phyloP scores from a whole-genome alignment of 2,329 filamentous ascomycete genomes.

The Penicillium sp. region DNA sequence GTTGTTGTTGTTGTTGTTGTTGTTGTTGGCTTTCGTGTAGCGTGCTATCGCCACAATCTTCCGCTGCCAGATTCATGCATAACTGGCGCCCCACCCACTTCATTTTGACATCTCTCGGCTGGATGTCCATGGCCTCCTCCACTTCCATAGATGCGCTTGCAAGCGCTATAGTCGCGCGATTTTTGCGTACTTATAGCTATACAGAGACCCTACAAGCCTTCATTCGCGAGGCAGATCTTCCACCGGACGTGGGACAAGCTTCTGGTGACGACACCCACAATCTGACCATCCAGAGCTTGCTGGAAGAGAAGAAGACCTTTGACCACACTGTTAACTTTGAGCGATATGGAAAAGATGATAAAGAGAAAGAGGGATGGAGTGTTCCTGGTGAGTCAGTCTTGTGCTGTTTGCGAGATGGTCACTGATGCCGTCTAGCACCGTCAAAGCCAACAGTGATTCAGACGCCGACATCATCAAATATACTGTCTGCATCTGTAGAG shows the following conservation, averaged over 20 bases:
- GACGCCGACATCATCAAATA: conserved; percentile 52
- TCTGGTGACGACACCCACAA: conserved; percentile 35
- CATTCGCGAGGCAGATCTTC: conserved; percentile 56
- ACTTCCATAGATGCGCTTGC: conserved; percentile 24
- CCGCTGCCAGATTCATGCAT: background rate
- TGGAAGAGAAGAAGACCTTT: conserved; percentile 61
- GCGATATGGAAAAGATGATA: conserved; percentile 50
- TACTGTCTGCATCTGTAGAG: conserved; percentile 52
- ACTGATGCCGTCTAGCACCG: conserved; percentile 43
- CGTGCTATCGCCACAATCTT: background rate
- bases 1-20: too few relatives aligned
- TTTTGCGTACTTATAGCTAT: conserved; percentile 45
- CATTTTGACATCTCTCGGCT: background rate
- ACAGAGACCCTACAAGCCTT: conserved; percentile 58
- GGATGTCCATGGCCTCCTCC: conserved; percentile 14
- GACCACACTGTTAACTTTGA: conserved; percentile 59
- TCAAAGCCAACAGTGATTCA: conserved; percentile 42
- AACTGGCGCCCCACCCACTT: background rate
- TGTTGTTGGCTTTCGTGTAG: background rate
- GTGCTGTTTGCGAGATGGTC: background rate
- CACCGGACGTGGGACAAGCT: conserved; percentile 49
- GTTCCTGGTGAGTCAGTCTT: conserved; percentile 41
- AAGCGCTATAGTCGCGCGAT: conserved; percentile 44
- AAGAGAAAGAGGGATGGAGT: conserved; percentile 46
- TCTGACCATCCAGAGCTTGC: conserved; percentile 59